These are phyloP conservation scores for Colletotrichum tofieldiae DNA, from an alignment of 2,329 filamentous ascomycete genomes.

Conservation along the genomic window DNA sequence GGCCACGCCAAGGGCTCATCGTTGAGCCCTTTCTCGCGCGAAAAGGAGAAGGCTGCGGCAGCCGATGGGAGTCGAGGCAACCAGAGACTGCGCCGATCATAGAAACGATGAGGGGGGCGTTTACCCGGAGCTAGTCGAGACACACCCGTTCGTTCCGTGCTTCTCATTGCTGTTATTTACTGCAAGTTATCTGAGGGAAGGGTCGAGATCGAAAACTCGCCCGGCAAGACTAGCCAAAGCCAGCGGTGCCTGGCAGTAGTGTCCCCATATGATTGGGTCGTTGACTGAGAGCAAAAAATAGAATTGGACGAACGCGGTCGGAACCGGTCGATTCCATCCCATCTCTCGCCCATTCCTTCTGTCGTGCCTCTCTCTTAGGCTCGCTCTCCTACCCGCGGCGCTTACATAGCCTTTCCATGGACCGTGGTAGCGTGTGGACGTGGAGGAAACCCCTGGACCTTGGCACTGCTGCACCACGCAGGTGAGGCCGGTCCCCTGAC, in stretches of 20 bases:
- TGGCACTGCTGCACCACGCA: constrained; percentile 34
- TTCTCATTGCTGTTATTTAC: not conserved
- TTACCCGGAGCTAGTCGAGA: not conserved
- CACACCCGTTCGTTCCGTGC: constrained; percentile 3
- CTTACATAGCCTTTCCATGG: constrained; percentile 1
- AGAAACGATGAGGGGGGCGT: not conserved
- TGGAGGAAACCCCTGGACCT: constrained; percentile 14
- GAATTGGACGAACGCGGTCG: constrained; percentile 29
- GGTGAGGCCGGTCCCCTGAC: constrained; percentile 36
- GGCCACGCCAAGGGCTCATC: constrained; percentile 15
- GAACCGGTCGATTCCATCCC: constrained; percentile 7
- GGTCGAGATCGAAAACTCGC: constrained; percentile 3
- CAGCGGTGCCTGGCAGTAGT: constrained; percentile 33
- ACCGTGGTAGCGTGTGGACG: not conserved
- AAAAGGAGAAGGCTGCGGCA: not conserved
- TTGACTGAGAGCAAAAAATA: constrained; percentile 24
- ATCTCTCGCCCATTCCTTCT: constrained; percentile 4
- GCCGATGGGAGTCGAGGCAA: constrained; percentile 1
- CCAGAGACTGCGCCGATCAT: not conserved
- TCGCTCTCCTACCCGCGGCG: not conserved
- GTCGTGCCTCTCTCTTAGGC: not conserved
- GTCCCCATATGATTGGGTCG: constrained; percentile 12
- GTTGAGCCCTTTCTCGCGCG: not conserved
- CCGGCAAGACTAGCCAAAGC: constrained; percentile 10
- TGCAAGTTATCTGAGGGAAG: not conserved